Conservation (phyloP, 345 rosid species). For the Reutealis trisperma region DNA sequence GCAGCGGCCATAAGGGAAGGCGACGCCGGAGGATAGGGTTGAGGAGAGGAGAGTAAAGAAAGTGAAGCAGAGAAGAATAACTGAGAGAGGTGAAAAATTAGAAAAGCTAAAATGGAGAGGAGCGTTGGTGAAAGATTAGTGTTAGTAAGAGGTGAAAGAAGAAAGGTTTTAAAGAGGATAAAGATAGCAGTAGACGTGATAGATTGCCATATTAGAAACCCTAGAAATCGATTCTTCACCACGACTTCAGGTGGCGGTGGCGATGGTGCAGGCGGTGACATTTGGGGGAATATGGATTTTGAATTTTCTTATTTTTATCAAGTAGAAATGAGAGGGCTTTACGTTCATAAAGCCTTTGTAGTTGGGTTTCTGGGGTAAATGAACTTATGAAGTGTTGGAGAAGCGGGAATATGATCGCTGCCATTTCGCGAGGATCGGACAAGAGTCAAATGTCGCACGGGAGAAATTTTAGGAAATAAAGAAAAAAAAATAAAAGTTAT, state of each 20-base stretch:
- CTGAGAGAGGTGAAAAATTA: constrained; percentile 37
- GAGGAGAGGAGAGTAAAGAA: constrained; percentile 50
- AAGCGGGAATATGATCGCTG: too few relatives aligned
- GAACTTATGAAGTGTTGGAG: too few relatives aligned
- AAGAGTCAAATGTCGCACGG: too few relatives aligned
- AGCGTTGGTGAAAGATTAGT: neutral
- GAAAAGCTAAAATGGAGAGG: neutral
- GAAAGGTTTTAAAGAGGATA: constrained; percentile 46
- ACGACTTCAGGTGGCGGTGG: constrained; percentile 33
- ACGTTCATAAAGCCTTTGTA: too few relatives aligned
- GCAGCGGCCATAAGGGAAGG: constrained; percentile 42
- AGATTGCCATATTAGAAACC: constrained; percentile 75
- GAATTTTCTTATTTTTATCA: too few relatives aligned
- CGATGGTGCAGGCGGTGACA: neutral
- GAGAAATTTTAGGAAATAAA: too few relatives aligned
- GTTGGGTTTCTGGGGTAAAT: too few relatives aligned
- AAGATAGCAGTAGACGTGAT: constrained; percentile 53
- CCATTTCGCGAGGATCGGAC: too few relatives aligned
- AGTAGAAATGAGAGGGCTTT: too few relatives aligned
- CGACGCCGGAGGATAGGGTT: constrained; percentile 33
- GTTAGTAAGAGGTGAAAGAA: constrained; percentile 23
- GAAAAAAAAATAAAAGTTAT: too few relatives aligned
- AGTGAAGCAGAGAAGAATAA: constrained; percentile 62
- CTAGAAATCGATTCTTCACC: constrained; percentile 48
- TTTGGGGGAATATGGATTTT: neutral